phyloP scores from a whole-genome alignment of 2,329 filamentous ascomycete species.

The Chalara sp. region DNA sequence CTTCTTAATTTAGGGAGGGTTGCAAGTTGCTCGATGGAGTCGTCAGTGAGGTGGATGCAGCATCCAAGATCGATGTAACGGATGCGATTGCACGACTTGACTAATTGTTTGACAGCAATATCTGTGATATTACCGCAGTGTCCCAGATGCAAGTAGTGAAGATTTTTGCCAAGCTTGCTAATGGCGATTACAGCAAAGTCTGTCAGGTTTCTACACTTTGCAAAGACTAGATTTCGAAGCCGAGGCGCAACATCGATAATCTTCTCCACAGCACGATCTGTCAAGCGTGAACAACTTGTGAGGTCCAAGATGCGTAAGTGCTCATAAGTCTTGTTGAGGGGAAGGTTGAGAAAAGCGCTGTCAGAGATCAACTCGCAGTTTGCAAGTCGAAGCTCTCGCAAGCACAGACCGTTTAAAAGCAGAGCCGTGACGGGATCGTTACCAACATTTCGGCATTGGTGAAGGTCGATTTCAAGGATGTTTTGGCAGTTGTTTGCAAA shows the following conservation, averaged over 20 bases:
- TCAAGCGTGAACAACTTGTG: conserved; percentile 78
- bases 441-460: conserved; percentile 74
- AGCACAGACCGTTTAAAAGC: conserved; percentile 67
- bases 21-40: conserved; percentile 77
- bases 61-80: conserved; percentile 98
- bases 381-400: conserved; percentile 85
- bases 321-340: conserved; percentile 63
- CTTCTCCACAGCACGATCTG: conserved; percentile 79
- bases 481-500: conserved; percentile 87
- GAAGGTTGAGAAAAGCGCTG: conserved; percentile 73
- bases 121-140: conserved; percentile 93
- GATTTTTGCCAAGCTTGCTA: conserved; percentile 82
- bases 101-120: conserved; percentile 74
- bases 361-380: conserved; percentile 83
- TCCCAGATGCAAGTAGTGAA: conserved; percentile 93
- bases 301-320: conserved; percentile 89
- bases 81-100: conserved; percentile 84
- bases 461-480: conserved; percentile 92
- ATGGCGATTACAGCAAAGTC: conserved; percentile 85
- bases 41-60: conserved; percentile 81
- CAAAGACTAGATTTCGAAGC: conserved; percentile 84
- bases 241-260: conserved; percentile 84
- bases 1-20: conserved; percentile 86
- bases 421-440: conserved; percentile 79
- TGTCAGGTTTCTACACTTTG: conserved; percentile 90